A percentile compares a stretch with the other conserved stretches of the same genome.
Evolutionary conservation across 768 basidiomycete species (phyloP).

Genomic region (Mycena maculata): DNA sequence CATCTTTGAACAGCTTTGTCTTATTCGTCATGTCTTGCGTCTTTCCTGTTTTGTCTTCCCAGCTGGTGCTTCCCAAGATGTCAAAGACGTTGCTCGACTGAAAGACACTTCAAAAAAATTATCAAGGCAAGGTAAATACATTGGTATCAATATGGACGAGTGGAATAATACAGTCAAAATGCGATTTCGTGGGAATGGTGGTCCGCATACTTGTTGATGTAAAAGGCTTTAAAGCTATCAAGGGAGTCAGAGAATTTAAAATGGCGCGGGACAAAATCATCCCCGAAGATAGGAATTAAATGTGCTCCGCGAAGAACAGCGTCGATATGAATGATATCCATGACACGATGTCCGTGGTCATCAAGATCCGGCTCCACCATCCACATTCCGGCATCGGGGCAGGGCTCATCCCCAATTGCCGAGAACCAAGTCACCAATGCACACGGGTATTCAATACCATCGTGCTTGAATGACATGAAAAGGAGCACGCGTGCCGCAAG

Average conservation of each 20-base stretch:
- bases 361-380: conserved; percentile 36
- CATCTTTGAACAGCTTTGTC: not conserved
- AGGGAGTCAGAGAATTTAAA: conserved; percentile 39
- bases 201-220: conserved; percentile 47
- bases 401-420: conserved; percentile 34
- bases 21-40: not conserved
- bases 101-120: not conserved
- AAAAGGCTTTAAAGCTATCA: conserved; percentile 40
- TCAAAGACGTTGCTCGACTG: not conserved
- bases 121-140: not conserved
- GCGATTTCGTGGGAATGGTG: conserved; percentile 46
- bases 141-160: no score
- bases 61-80: not conserved
- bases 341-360: conserved; percentile 25
- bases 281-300: no score
- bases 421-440: conserved; percentile 42
- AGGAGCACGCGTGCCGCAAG: conserved; percentile 38
- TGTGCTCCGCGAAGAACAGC: conserved; percentile 42
- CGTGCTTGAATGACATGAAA: conserved; percentile 41
- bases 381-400: conserved; percentile 44
- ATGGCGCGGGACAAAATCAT: conserved; percentile 28
- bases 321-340: no score
- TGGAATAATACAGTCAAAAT: conserved; percentile 28
- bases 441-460: conserved; percentile 36
- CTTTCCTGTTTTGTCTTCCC: no score